Evolutionary conservation across 257 asterid genomes (phyloP).

Genomic region (Solanum medicagineum): DNA sequence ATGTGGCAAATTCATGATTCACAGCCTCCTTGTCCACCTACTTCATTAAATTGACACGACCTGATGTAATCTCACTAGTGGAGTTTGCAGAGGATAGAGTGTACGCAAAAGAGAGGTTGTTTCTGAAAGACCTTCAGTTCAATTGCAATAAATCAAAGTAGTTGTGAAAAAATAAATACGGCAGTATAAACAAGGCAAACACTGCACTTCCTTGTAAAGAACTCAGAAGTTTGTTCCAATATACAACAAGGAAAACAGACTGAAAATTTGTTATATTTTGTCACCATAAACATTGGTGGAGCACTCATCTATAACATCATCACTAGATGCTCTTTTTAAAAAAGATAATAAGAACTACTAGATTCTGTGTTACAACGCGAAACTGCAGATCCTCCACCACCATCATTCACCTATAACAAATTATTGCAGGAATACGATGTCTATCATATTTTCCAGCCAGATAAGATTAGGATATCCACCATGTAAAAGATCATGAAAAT

Average conservation of each 20-base stretch:
- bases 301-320: not conserved
- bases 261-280: not conserved
- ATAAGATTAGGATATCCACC: not conserved
- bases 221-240: not conserved
- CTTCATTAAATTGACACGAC: conserved; percentile 48
- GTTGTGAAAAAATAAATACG: not conserved
- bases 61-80: not conserved
- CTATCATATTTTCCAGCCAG: not conserved
- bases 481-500: not conserved
- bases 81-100: not conserved
- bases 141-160: not conserved
- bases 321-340: not conserved
- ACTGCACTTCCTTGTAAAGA: not conserved
- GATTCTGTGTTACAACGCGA: not conserved
- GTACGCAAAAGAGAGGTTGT: not conserved
- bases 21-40: conserved; percentile 4
- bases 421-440: not conserved
- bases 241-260: not conserved
- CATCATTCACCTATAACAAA: not conserved
- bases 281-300: not conserved
- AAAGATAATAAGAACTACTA: not conserved
- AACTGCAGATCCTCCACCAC: not conserved
- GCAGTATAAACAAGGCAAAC: too few species aligned
- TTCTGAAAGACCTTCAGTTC: not conserved
- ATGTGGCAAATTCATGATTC: conserved; percentile 4